phyloP scores from a whole-genome alignment of 768 basidiomycete genomes.

The Lentinula edodes region DNA sequence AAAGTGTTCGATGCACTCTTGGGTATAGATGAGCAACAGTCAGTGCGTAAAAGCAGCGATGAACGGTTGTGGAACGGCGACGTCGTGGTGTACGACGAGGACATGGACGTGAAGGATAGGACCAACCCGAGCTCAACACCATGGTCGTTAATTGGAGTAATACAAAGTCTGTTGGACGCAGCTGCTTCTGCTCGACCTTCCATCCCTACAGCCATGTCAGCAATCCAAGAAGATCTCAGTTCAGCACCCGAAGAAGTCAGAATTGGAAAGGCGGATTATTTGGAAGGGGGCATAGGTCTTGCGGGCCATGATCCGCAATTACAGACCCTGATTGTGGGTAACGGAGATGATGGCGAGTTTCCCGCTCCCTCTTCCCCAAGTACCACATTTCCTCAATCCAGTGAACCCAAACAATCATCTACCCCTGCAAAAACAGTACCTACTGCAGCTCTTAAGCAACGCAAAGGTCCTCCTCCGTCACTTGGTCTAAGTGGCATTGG shows the following conservation, averaged over 20 bases:
- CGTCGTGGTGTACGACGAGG: constrained; percentile 73
- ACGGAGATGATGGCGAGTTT: constrained; percentile 21
- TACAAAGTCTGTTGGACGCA: constrained; percentile 46
- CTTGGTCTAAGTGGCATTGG: constrained; percentile 24
- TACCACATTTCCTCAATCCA: not conserved
- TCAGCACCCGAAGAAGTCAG: constrained; percentile 8
- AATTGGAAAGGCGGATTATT: constrained; percentile 56
- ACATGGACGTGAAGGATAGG: constrained; percentile 65
- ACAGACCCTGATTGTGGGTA: constrained; percentile 43
- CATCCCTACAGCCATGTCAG: not conserved
- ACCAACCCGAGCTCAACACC: constrained; percentile 50
- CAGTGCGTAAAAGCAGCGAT: constrained; percentile 5
- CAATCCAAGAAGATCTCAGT: not conserved
- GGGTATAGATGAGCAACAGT: constrained; percentile 21
- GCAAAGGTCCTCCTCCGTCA: constrained; percentile 2
- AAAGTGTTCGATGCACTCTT: constrained; percentile 60
- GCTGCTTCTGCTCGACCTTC: not conserved
- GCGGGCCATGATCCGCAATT: constrained; percentile 57
- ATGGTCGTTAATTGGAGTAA: constrained; percentile 65
- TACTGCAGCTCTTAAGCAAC: constrained; percentile 14
- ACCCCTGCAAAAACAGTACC: not conserved
- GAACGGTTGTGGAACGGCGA: constrained; percentile 66
- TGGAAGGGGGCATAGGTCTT: constrained; percentile 65
- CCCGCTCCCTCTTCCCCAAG: not conserved
- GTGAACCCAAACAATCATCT: not conserved